Evolutionary conservation across 2,329 filamentous ascomycete genomes (phyloP), one percentile per base, ranked within the genome.

Genomic region (Botrytis fragariae): DNA sequence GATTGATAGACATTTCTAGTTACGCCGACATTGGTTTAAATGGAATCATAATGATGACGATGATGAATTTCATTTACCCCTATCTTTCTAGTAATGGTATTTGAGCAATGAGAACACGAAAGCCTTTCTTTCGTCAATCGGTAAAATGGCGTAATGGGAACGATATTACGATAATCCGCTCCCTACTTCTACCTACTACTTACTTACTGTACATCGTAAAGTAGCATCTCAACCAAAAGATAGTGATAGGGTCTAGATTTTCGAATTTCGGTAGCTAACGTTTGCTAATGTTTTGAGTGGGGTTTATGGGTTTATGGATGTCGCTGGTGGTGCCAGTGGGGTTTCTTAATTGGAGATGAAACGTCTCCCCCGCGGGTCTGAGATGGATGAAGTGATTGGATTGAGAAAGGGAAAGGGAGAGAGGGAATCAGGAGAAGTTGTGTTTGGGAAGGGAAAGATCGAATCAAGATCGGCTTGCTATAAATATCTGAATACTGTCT

Each of bases 401-500:
- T 60, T 37, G 57, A 32, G 18, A 37, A 60, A 14, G 32, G 20
- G 57, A 60, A 57, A 57, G 51, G 32, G 57, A 25, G 57, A 12
- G 29, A 20, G 59, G 32, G 22, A 39, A 35, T 61, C 20, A 25
- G 59, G 35, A 39, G 32, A 37, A 25, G 60, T 59, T 10, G 54
- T 60, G 59, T 35, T 25, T 37, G 32, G 59, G 14, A 22, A 61
- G 35, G 59, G 59, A 61, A 32, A 32, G 54, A 32, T 54, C 48
- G 20, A 37, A 57, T 57, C 35, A 54, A 29, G 64, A 68, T 68
- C 64, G 45, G 16, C 45, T 68, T 54, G 9, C 45, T 68, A 54
- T 68, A 54, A 68, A 68, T 68, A 67, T 44, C 62, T 48, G 44
- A 35, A 68, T 42, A 68, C 18, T 54, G 64, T 54, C 44, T 67